phyloP scores from a whole-genome alignment of 768 basidiomycete species.

The Leucocoprinus leucothites region DNA sequence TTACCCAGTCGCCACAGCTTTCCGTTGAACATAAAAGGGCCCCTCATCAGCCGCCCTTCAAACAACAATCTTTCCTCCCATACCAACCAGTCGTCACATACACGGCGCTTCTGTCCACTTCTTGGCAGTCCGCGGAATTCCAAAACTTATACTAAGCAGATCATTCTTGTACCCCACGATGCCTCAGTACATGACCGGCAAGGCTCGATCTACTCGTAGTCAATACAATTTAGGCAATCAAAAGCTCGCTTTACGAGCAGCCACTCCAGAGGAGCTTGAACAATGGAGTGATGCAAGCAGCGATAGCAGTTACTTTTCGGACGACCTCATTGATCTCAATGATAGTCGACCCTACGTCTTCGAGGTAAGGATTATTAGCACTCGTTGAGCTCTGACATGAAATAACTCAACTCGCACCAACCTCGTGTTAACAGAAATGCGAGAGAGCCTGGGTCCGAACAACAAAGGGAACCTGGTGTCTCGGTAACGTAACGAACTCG shows the following conservation, averaged over 20 bases:
- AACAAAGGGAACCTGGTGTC: slow-evolving; percentile 47
- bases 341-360: slow-evolving; percentile 9
- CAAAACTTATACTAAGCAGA: slow-evolving; percentile 1
- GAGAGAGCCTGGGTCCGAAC: slow-evolving; percentile 54
- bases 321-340: slow-evolving; percentile 28
- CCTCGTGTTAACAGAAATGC: slow-evolving; percentile 31
- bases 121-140: neutral
- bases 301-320: slow-evolving; percentile 26
- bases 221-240: slow-evolving; percentile 12
- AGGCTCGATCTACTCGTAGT: slow-evolving; percentile 6
- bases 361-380: slow-evolving; percentile 11
- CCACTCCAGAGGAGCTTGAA: slow-evolving; percentile 32
- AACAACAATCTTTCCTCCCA: slow-evolving; percentile 5
- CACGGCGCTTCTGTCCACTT: slow-evolving; percentile 1
- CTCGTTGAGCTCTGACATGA: neutral
- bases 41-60: slow-evolving; percentile 7
- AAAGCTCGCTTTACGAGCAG: slow-evolving; percentile 24
- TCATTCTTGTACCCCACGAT: slow-evolving; percentile 9
- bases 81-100: slow-evolving; percentile 2
- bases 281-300: slow-evolving; percentile 33
- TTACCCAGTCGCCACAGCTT: slow-evolving; percentile 9
- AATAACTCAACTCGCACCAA: slow-evolving; percentile 5
- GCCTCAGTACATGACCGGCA: slow-evolving; percentile 13
- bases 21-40: slow-evolving; percentile 9
- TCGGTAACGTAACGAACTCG: slow-evolving; percentile 44